Conservation (phyloP, 768 basidiomycete genomes). For the Pleurotus cornucopiae region DNA sequence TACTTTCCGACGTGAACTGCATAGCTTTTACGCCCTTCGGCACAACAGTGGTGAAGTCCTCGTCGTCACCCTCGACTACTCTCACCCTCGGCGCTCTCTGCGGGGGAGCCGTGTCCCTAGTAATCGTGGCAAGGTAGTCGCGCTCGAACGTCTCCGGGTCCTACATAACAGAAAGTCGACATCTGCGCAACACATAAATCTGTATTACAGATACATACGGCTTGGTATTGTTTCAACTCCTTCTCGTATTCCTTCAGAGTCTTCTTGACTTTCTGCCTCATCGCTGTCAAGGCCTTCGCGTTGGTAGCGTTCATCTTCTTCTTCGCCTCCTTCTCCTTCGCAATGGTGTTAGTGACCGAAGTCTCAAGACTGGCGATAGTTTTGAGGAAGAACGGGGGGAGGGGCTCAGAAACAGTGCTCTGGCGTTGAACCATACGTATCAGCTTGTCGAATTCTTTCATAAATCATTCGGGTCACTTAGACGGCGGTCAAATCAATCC, state of each 20-base stretch:
- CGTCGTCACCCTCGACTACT: slow-evolving; percentile 34
- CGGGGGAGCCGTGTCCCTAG: slow-evolving; percentile 28
- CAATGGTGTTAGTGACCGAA: slow-evolving; percentile 65
- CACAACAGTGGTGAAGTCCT: slow-evolving; percentile 87
- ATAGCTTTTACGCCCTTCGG: slow-evolving; percentile 76
- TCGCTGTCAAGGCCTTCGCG: slow-evolving; percentile 90
- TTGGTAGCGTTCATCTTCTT: slow-evolving; percentile 97
- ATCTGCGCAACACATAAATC: not conserved
- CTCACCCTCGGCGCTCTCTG: slow-evolving; percentile 28
- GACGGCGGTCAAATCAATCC: not conserved
- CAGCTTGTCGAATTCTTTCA: slow-evolving; percentile 92
- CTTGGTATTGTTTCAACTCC: slow-evolving; percentile 74
- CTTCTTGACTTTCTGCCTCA: slow-evolving; percentile 98
- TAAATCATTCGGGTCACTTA: not conserved
- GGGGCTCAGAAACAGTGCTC: slow-evolving; percentile 78
- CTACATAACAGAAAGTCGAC: slow-evolving; percentile 32
- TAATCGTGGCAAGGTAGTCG: slow-evolving; percentile 56
- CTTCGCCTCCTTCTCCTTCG: slow-evolving; percentile 88
- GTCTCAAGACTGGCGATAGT: slow-evolving; percentile 72
- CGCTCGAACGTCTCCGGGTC: slow-evolving; percentile 87
- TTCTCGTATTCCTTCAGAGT: slow-evolving; percentile 82
- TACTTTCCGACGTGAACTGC: slow-evolving; percentile 76
- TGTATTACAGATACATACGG: slow-evolving; percentile 39
- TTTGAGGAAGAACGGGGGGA: slow-evolving; percentile 83
- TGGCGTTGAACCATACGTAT: slow-evolving; percentile 85